Evolutionary conservation across 371 early-diverging fungal species (phyloP), one percentile per base, ranked within the genome.

Genomic region (Rhizopus delemar): DNA sequence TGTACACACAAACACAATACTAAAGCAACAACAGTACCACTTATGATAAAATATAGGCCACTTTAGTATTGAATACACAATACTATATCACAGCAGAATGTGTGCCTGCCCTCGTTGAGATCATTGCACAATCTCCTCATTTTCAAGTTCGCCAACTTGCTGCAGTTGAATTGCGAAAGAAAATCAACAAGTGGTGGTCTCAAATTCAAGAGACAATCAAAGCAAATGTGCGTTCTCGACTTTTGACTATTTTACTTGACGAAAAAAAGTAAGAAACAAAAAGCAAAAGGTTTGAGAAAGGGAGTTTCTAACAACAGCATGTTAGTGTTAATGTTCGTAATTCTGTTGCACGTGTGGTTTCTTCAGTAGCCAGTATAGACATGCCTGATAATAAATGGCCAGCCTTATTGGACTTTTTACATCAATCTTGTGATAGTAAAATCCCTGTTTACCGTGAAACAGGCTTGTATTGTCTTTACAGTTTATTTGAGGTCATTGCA

Each of bases 161-260:
- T 41, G 90, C 94, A 16, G 93, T 95, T 16, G 95, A 95, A 78
- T 84, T 91, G 58, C 84, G 91, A 64, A 95, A 95, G 70, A 83
- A 87, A 53, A 71, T 88, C 33, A 51, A 81, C 5, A 85, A 79
- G 66, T 86, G 78, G 81, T 95, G 94, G 94, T 67, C 70, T 22
- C 74, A 83, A 34, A 41, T 90, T 5, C 87, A 81, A 46, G 82
- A 63, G 16, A 64, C 63, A 8, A 69, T 71, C 31, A 78, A 85
- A 53, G 75, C 70, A 22, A 65, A 71, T 32, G 82, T 93, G 57
- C 88, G 88, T 57, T 73, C 74, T 13, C 70, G 77, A 28, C 74
- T 94, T 12, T 73, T 92, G 31, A 77, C 86, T 39, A 80, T 84
- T 45, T 81, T 90, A 15, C 62, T 91, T 9, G 70, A 71, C 15